Conservation (phyloP, 768 basidiomycete genomes). For the Plicaturopsis crispa region DNA sequence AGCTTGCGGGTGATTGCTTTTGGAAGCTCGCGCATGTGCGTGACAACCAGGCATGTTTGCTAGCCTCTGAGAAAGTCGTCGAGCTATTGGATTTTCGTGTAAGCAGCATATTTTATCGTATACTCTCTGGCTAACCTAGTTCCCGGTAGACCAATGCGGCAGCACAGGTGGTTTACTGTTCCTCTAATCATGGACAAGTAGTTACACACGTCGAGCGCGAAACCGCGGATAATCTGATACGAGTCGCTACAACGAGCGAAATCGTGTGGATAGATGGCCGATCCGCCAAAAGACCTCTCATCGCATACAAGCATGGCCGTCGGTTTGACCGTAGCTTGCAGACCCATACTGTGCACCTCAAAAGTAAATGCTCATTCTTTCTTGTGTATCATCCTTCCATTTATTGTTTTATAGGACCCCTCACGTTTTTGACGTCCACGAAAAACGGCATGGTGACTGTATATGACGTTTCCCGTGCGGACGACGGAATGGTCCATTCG, state of each 20-base stretch:
- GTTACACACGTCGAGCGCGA: constrained; percentile 50
- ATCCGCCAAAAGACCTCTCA: constrained; percentile 44
- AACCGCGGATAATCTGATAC: constrained; percentile 34
- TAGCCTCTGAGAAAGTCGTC: constrained; percentile 38
- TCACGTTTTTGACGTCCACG: constrained; percentile 54
- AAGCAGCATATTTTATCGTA: constrained; percentile 11
- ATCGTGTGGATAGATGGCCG: constrained; percentile 68
- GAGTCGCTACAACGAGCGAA: constrained; percentile 52
- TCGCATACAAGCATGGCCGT: constrained; percentile 56
- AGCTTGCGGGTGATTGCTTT: constrained; percentile 30
- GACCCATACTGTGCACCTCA: constrained; percentile 28
- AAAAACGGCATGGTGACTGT: constrained; percentile 51
- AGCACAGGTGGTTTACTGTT: constrained; percentile 24
- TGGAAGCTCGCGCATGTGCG: constrained; percentile 42
- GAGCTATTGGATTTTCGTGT: constrained; percentile 52
- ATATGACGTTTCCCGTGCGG: constrained; percentile 49
- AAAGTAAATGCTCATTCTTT: constrained; percentile 17
- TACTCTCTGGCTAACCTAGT: constrained; percentile 3
- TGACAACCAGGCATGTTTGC: constrained; percentile 29
- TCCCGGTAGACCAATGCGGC: constrained; percentile 21
- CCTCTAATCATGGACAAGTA: constrained; percentile 24
- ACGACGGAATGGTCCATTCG: constrained; percentile 34
- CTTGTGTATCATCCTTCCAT: background rate
- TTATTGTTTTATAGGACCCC: constrained; percentile 25
- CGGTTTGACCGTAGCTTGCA: constrained; percentile 52